These are phyloP conservation scores for Alisma plantagoaquatica DNA, from an alignment of 106 monocot species.

Conservation along the genomic window DNA sequence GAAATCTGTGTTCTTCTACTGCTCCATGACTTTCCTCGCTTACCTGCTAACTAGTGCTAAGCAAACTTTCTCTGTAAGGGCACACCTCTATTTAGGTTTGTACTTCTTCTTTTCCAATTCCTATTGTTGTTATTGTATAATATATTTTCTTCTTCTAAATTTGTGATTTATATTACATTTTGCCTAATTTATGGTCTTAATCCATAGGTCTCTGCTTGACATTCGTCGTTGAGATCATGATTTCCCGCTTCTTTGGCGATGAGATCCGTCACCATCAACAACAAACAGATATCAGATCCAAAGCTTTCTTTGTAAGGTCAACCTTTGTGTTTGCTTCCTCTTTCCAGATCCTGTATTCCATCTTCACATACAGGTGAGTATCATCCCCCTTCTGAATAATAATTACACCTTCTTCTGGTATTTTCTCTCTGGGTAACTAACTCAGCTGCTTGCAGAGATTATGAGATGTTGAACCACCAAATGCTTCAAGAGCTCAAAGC, in stretches of 20 bases:
- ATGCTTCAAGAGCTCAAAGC: conserved; percentile 59
- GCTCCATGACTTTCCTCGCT: conserved; percentile 43
- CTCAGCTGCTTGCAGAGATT: conserved; percentile 60
- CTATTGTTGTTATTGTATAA: background rate
- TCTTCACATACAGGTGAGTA: conserved; percentile 74
- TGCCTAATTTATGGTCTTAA: too few species aligned
- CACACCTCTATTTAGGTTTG: conserved; percentile 69
- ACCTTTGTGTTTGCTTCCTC: conserved; percentile 45
- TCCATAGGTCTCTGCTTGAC: conserved; percentile 51
- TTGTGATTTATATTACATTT: background rate
- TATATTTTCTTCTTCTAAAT: too few species aligned
- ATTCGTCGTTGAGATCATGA: conserved; percentile 37
- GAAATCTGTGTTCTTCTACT: conserved; percentile 82
- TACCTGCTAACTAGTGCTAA: conserved; percentile 94
- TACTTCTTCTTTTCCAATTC: background rate
- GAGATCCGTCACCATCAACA: conserved; percentile 17
- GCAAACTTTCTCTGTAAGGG: conserved; percentile 60
- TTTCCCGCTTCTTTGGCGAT: conserved; percentile 24
- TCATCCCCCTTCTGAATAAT: background rate
- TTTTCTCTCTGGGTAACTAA: too few species aligned
- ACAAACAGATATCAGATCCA: conserved; percentile 44
- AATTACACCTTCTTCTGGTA: background rate
- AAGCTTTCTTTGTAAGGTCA: conserved; percentile 39
- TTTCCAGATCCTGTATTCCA: conserved; percentile 60
- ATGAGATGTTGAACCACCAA: conserved; percentile 52